These are phyloP conservation scores for Penicillium crystallinum DNA, from an alignment of 495 filamentous ascomycete species.

Conservation along the genomic window DNA sequence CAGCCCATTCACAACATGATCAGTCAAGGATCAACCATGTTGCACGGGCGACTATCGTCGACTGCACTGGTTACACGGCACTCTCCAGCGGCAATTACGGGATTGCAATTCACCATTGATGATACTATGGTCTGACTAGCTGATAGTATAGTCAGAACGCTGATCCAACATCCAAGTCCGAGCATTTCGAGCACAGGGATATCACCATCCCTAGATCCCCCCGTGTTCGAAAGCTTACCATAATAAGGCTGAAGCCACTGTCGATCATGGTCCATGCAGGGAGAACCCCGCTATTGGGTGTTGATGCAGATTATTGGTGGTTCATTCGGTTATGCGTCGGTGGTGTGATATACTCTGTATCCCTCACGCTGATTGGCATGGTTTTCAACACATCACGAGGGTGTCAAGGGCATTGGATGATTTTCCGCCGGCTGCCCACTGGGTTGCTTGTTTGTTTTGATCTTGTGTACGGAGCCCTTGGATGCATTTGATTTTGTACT, in stretches of 20 bases:
- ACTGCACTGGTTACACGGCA: not conserved
- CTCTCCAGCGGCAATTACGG: not conserved
- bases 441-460: not conserved
- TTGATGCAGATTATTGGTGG: constrained; percentile 2
- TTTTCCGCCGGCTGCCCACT: constrained; percentile 9
- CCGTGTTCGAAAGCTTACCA: not conserved
- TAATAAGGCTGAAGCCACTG: constrained; percentile 15
- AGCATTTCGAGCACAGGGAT: not conserved
- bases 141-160: not conserved
- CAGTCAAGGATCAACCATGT: not conserved
- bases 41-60: not conserved
- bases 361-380: not conserved
- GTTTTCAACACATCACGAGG: not conserved
- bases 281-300: constrained; percentile 14
- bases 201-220: not conserved
- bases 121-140: not conserved
- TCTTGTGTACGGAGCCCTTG: no score
- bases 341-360: constrained; percentile 12
- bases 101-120: not conserved
- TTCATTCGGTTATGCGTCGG: not conserved
- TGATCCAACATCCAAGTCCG: not conserved
- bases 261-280: constrained; percentile 19
- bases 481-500: not conserved
- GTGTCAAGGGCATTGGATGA: not conserved
- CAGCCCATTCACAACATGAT: constrained; percentile 1